Conservation (phyloP, 768 basidiomycete species). For the Trametes villosa region DNA sequence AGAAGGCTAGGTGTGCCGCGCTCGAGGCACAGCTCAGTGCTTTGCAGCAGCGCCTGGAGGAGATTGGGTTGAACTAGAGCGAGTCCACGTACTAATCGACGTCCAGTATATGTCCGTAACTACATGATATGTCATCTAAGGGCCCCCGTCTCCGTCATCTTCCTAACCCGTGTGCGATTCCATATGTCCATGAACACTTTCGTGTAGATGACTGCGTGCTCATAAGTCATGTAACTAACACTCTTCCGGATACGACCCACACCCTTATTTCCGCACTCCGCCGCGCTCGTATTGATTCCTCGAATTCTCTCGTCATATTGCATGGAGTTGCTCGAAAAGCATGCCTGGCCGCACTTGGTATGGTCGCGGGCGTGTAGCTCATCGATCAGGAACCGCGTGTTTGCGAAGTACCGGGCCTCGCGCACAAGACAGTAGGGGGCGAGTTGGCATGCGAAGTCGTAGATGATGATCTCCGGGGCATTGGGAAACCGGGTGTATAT, state of each 20-base stretch:
- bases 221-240: slow-evolving; percentile 38
- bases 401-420: slow-evolving; percentile 36
- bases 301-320: slow-evolving; percentile 32
- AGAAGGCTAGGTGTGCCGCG: too few relatives aligned
- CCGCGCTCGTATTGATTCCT: slow-evolving; percentile 40
- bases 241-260: slow-evolving; percentile 34
- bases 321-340: slow-evolving; percentile 35
- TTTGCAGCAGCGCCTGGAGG: too few relatives aligned
- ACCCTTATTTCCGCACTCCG: slow-evolving; percentile 41
- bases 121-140: too few relatives aligned
- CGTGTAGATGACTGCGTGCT: slow-evolving; percentile 33
- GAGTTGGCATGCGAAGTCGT: slow-evolving; percentile 40
- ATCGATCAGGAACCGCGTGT: slow-evolving; percentile 42
- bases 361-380: slow-evolving; percentile 40
- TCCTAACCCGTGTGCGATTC: too few relatives aligned
- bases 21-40: too few relatives aligned
- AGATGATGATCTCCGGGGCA: slow-evolving; percentile 36
- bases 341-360: slow-evolving; percentile 38
- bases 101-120: too few relatives aligned
- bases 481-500: slow-evolving; percentile 38
- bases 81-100: too few relatives aligned
- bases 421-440: slow-evolving; percentile 39
- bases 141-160: too few relatives aligned
- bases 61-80: too few relatives aligned
- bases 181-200: slow-evolving; percentile 27